These are phyloP conservation scores for Nannizziopsis barbatae DNA, from an alignment of 2,329 filamentous ascomycete species.

Conservation along the genomic window DNA sequence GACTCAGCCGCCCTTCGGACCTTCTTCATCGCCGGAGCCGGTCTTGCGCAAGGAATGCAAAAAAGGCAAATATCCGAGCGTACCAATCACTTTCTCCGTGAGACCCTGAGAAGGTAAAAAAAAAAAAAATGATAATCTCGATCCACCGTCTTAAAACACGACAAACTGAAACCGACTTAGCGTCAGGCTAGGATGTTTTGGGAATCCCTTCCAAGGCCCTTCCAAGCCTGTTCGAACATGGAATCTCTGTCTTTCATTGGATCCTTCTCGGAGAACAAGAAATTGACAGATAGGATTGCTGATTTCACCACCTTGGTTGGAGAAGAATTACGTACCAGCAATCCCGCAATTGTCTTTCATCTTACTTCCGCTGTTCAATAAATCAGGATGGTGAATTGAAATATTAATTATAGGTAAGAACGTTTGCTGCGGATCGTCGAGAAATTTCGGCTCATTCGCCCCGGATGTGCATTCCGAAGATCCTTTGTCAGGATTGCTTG, in stretches of 20 bases:
- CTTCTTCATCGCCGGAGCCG: background rate
- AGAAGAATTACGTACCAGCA: too few relatives aligned
- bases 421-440: background rate
- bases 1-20: background rate
- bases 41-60: background rate
- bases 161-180: constrained; percentile 7
- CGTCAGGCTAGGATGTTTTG: background rate
- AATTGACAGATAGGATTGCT: too few relatives aligned
- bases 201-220: too few relatives aligned
- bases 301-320: too few relatives aligned
- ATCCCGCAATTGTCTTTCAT: too few relatives aligned
- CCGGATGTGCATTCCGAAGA: background rate
- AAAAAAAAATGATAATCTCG: background rate
- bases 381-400: too few relatives aligned
- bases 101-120: too few relatives aligned
- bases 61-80: background rate
- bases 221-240: too few relatives aligned
- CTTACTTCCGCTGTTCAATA: too few relatives aligned
- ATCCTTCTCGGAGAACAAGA: too few relatives aligned
- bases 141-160: constrained; percentile 8
- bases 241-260: too few relatives aligned
- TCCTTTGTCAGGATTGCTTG: background rate
- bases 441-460: constrained; percentile 1
- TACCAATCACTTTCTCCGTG: background rate
- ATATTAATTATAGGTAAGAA: too few relatives aligned